Conservation (phyloP, 192 early-diverging fungal genomes). For the Podila epigama region DNA sequence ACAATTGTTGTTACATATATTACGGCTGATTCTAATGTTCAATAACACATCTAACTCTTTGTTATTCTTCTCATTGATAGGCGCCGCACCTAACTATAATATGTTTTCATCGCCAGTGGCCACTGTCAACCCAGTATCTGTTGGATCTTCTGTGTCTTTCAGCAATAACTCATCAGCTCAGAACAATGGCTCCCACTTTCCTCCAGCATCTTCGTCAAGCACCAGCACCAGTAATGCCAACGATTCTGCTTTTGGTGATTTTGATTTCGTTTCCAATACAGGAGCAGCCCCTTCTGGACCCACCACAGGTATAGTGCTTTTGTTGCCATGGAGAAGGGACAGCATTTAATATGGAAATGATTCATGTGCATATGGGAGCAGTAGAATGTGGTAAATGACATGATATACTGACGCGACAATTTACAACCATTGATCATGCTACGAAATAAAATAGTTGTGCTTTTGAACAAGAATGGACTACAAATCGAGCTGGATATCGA, state of each 20-base stretch:
- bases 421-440: neutral
- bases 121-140: constrained; percentile 15
- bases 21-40: neutral
- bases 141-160: constrained; percentile 21
- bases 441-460: constrained; percentile 9
- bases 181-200: neutral
- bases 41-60: no score
- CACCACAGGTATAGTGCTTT: neutral
- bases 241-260: constrained; percentile 16
- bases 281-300: constrained; percentile 14
- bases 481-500: constrained; percentile 49
- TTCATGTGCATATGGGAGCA: no score
- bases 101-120: constrained; percentile 11
- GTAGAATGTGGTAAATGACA: neutral
- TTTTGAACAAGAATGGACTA: constrained; percentile 58
- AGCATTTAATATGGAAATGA: no score
- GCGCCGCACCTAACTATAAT: constrained; percentile 23
- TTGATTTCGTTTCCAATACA: constrained; percentile 30
- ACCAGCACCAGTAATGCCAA: neutral
- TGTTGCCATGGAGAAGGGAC: no score
- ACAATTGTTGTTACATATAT: neutral
- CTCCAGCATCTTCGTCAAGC: neutral
- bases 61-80: neutral
- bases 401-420: neutral
- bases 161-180: constrained; percentile 15